Conservation (phyloP, 805 yeast genomes). For the Metschnikowia lachancei region DNA sequence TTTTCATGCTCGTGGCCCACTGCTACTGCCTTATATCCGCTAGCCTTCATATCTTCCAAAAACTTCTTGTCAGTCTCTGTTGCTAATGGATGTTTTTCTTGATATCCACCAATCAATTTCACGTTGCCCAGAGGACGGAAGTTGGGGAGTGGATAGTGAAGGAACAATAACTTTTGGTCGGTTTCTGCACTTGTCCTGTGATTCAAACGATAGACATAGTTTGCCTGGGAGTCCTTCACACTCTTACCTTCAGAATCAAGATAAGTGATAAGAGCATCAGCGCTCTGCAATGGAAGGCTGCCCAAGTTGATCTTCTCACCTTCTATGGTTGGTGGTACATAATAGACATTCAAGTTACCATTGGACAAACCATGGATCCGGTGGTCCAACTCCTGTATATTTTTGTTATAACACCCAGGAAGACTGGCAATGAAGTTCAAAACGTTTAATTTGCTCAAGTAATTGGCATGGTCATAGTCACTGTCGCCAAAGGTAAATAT, state of each 20-base stretch:
- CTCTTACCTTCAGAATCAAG: slow-evolving; percentile 33
- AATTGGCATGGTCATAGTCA: slow-evolving; percentile 20
- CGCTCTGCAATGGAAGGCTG: slow-evolving; percentile 13
- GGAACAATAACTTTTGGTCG: slow-evolving; percentile 32
- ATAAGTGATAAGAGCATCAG: slow-evolving; percentile 29
- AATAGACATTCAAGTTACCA: slow-evolving; percentile 30
- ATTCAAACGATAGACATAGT: slow-evolving; percentile 30
- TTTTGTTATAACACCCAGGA: slow-evolving; percentile 36
- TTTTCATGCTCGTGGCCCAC: slow-evolving; percentile 47
- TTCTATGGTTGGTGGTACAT: slow-evolving; percentile 5
- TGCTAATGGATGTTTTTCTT: slow-evolving; percentile 36
- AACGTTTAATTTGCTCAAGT: slow-evolving; percentile 18
- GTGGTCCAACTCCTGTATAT: slow-evolving; percentile 13
- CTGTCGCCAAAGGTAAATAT: slow-evolving; percentile 41
- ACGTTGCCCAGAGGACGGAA: slow-evolving; percentile 40
- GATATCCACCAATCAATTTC: slow-evolving; percentile 38
- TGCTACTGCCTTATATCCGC: slow-evolving; percentile 37
- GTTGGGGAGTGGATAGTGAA: slow-evolving; percentile 44
- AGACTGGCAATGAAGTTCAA: slow-evolving; percentile 31
- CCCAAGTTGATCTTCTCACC: slow-evolving; percentile 8
- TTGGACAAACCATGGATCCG: slow-evolving; percentile 38
- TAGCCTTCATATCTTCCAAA: slow-evolving; percentile 33
- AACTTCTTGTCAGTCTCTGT: slow-evolving; percentile 29
- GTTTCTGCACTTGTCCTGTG: slow-evolving; percentile 10
- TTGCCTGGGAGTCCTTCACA: slow-evolving; percentile 35